Evolutionary conservation across 2,329 filamentous ascomycete genomes (phyloP), one percentile per base, ranked within the genome.

Genomic region (Paecilomyces formosus): DNA sequence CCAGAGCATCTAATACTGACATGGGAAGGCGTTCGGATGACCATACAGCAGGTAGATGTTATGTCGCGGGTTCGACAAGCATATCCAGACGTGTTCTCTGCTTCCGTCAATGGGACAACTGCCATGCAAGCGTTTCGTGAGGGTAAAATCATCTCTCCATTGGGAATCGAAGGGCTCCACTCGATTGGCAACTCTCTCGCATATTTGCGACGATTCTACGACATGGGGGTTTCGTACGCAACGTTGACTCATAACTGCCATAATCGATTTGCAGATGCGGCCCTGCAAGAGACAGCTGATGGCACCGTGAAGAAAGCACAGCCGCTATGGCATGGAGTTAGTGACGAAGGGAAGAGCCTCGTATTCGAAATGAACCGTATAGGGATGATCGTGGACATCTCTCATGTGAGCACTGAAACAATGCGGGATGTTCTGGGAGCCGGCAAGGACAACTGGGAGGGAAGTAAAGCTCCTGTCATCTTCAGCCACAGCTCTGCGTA

Each of bases 201-300:
- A 0, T 79, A 87, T 24, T 79, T 97, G 9, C 86, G 93, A 6
- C 80, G 85, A 24, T 96, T 88, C 73, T 80, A 94, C 72, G 78
- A 82, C 2, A 80, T 96, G 2, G 93, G 93, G 1, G 92, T 92
- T 4, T 86, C 91, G 55, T 97, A 97, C 68, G 87, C 88, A 18
- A 97, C 92, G 0, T 78, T 97, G 15, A 96, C 90, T 1, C 93
- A 96, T 79, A 96, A 96, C 73, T 97, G 92, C 75, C 90, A 95
- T 73, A 97, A 96, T 75, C 83, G 80, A 55, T 97, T 89, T 72
- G 91, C 92, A 54, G 93, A 97, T 71, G 89, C 92, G 3, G 92
- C 92, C 2, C 74, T 94, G 55, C 58, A 69, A 21, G 56, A 75
- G 69, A 35, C 77, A 63, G 65, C 70, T 67, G 57, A 71, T 62